Evolutionary conservation across 1,284 basidiomycete species (phyloP).

Genomic region (Naganishia cerealis): DNA sequence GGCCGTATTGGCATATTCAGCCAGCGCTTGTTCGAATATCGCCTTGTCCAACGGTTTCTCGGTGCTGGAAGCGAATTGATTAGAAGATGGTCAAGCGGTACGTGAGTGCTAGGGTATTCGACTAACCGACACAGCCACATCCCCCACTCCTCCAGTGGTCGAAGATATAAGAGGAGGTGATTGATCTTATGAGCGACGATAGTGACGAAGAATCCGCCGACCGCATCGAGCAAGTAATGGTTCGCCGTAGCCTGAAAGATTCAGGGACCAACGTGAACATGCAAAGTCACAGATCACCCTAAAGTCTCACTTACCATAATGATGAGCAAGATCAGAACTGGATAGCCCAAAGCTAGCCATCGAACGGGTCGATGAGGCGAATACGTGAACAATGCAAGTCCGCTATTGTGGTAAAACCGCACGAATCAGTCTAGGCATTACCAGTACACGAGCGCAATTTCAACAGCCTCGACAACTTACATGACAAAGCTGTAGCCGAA

Average conservation of each 20-base stretch:
- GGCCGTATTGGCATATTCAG: conserved; percentile 8
- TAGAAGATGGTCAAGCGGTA: not conserved
- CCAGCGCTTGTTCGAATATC: conserved; percentile 36
- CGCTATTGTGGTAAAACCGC: conserved; percentile 35
- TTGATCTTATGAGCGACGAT: conserved; percentile 48
- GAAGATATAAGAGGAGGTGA: conserved; percentile 45
- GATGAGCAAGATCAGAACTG: conserved; percentile 48
- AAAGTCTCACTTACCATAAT: conserved; percentile 42
- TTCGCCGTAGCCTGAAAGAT: conserved; percentile 46
- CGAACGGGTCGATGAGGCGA: conserved; percentile 42
- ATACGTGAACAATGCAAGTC: conserved; percentile 46
- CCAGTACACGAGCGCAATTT: not conserved
- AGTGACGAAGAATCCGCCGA: conserved; percentile 49
- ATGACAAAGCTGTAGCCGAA: conserved; percentile 44
- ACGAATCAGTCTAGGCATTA: not conserved
- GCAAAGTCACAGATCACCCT: not conserved
- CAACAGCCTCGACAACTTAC: conserved; percentile 32
- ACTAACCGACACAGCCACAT: conserved; percentile 44
- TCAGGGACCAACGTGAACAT: not conserved
- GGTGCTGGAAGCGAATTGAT: conserved; percentile 32
- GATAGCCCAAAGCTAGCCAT: conserved; percentile 42
- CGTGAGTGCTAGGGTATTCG: not conserved
- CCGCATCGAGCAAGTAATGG: conserved; percentile 51
- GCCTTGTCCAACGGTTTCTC: conserved; percentile 47
- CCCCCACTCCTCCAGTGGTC: conserved; percentile 49